Percentiles rank a stretch among this genome's conserved stretches.
phyloP scores from a whole-genome alignment of 345 rosid genomes.

The Physaria fendleri region DNA sequence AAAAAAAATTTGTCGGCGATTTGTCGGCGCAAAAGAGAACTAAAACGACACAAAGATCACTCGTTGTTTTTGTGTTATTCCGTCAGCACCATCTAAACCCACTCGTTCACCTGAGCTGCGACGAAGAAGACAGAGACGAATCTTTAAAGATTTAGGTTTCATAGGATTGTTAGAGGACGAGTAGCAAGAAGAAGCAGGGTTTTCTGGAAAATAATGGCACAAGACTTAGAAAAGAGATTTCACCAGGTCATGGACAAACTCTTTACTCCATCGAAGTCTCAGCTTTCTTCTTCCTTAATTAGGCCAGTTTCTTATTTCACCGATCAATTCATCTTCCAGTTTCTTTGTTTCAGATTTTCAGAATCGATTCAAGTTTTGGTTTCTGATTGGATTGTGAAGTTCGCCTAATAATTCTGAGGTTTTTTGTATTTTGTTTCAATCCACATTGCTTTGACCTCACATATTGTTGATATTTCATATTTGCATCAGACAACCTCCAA shows the following conservation, averaged over 20 bases:
- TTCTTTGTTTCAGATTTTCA: neutral
- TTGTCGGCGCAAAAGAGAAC: too few relatives aligned
- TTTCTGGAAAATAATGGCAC: conserved; percentile 36
- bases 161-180: neutral
- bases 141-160: conserved; percentile 19
- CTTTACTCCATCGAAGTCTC: conserved; percentile 45
- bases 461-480: neutral
- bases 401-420: neutral
- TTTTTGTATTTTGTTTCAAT: too few relatives aligned
- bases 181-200: neutral
- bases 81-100: neutral
- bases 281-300: conserved; percentile 35
- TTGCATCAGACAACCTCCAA: neutral
- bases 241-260: conserved; percentile 86
- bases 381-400: neutral
- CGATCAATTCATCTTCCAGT: neutral
- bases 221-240: conserved; percentile 74
- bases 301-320: conserved; percentile 30
- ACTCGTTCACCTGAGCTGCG: conserved; percentile 10
- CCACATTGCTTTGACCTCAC: neutral
- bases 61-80: conserved; percentile 11
- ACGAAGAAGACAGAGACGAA: conserved; percentile 14
- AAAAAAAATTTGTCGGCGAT: too few relatives aligned
- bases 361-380: neutral
- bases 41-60: conserved; percentile 18